Conservation (phyloP, 2,329 filamentous ascomycete genomes). For the Pseudogymnoascus destructans region DNA sequence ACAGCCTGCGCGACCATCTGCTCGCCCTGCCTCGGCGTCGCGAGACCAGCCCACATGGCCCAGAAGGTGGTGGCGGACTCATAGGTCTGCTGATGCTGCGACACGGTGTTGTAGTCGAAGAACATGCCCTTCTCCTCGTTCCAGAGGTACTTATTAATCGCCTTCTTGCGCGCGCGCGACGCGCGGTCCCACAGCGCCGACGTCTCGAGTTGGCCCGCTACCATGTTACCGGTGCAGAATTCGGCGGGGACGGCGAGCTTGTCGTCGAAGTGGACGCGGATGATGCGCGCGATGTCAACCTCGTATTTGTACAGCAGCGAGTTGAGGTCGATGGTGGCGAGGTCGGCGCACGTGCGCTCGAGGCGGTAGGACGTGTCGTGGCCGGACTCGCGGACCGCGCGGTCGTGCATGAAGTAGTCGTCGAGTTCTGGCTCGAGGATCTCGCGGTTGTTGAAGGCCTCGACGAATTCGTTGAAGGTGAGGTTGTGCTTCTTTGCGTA, state of each 20-base stretch:
- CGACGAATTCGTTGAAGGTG: conserved; percentile 71
- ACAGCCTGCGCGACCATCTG: conserved; percentile 68
- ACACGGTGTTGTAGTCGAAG: conserved; percentile 89
- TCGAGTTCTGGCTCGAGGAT: conserved; percentile 81
- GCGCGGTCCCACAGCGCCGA: conserved; percentile 86
- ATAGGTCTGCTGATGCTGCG: conserved; percentile 68
- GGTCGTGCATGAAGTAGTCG: conserved; percentile 90
- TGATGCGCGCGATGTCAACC: conserved; percentile 76
- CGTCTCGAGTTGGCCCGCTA: conserved; percentile 59
- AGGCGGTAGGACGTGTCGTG: conserved; percentile 94
- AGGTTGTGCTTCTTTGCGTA: conserved; percentile 51
- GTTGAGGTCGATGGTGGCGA: conserved; percentile 91
- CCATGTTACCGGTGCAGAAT: conserved; percentile 57
- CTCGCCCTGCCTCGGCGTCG: conserved; percentile 74
- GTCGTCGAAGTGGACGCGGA: conserved; percentile 74
- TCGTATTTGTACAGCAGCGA: conserved; percentile 95
- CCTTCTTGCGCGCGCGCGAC: conserved; percentile 67
- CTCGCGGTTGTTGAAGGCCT: conserved; percentile 68
- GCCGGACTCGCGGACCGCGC: conserved; percentile 87
- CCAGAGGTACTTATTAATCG: conserved; percentile 91
- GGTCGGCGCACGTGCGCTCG: conserved; percentile 72
- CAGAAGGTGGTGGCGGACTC: conserved; percentile 92
- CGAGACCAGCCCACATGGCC: conserved; percentile 90
- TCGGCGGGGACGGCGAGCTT: conserved; percentile 69
- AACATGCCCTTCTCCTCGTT: conserved; percentile 87